These are phyloP conservation scores for Rhodotorula taiwanensis DNA, from an alignment of 768 basidiomycete species.

Conservation along the genomic window DNA sequence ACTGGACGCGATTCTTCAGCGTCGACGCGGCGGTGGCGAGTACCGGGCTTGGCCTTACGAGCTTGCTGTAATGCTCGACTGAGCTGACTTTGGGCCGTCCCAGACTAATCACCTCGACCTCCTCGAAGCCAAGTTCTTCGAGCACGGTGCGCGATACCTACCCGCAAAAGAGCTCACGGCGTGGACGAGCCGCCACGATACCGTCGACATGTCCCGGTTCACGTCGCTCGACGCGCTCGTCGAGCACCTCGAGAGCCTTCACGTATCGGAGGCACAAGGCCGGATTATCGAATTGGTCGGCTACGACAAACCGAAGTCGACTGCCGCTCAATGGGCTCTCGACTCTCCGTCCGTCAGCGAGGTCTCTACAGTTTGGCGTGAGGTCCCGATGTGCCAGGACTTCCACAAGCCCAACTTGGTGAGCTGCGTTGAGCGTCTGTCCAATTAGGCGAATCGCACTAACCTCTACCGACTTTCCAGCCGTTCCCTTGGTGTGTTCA, in stretches of 20 bases:
- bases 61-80: background rate
- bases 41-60: background rate
- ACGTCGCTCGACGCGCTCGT: background rate
- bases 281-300: background rate
- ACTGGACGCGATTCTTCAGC: background rate
- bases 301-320: too few relatives aligned
- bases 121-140: slow-evolving; percentile 4
- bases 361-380: too few relatives aligned
- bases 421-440: background rate
- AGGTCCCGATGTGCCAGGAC: background rate
- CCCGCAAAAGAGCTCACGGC: background rate
- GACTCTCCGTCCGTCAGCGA: too few relatives aligned
- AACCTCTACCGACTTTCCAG: background rate
- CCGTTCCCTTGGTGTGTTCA: background rate
- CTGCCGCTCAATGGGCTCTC: background rate
- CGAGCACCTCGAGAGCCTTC: background rate
- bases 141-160: background rate
- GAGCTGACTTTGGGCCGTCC: background rate
- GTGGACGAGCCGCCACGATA: background rate
- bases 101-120: background rate
- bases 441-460: background rate
- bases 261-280: background rate
- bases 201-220: background rate
- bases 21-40: background rate
- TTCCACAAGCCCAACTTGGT: background rate